Base-by-base conservation (phyloP, 129 eudicot species). In the Erigeron canadensis region DNA sequence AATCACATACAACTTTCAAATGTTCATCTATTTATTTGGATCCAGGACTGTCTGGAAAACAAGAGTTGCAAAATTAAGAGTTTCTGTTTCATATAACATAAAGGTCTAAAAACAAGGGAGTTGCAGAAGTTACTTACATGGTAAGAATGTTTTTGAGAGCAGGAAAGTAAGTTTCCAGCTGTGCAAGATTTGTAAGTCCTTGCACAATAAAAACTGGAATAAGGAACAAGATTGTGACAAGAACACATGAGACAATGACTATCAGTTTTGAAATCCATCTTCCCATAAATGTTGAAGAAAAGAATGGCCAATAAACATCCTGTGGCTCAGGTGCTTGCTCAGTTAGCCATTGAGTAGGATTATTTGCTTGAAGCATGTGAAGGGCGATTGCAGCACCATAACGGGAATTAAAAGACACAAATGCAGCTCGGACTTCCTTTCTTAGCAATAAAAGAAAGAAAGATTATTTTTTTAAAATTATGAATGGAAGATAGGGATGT, bases 321-420 rank as follows among this genome's bases (percentile, higher is more conserved):
- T 74, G 91, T 7, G 96, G 96, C 76, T 89, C 96, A 8, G 96
- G 96, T 43, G 89, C 91, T 77, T 72, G 85, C 71, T 88, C 96
- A 1, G 86, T 81, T 61, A 84, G 73, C 89, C 89, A 88, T 55
- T 81, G 75, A 9, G 89, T 88, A 18, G 96, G 91, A 61, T 88
- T 84, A 41, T 76, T 77, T 50, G 91, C 79, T 74, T 88, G 96
- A 77, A 83, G 85, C 82, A 81, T 75, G 80, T 70, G 77, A 62
- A 71, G 57, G 57, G 84, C 88, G 54, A 79, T 18, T 58, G 96
- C 85, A 61, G 96, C 89, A 51, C 80, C 87, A 43, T 79, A 88
- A 37, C 91, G 86, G 47, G 91, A 75, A 51, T 75, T 83, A 69
- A 88, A 88, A 19, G 84, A 88, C 63, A 88, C 96, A 81, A 88